Conservation (phyloP, 495 filamentous ascomycete genomes). For the Daldinia loculata region DNA sequence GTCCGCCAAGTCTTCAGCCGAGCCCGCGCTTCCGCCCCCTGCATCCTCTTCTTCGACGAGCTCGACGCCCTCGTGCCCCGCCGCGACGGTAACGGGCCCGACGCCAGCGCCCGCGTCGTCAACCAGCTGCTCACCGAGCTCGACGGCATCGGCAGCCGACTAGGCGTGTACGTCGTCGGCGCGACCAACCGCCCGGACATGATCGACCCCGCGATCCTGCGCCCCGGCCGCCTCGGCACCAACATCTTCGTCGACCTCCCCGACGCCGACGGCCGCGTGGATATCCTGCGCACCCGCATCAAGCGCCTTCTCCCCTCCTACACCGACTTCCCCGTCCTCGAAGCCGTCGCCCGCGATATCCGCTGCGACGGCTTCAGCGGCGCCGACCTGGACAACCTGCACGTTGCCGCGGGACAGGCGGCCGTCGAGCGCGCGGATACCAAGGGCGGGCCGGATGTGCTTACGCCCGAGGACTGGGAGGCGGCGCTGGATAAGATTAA, state of each 20-base stretch:
- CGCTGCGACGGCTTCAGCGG: conserved; percentile 88
- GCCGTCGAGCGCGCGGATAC: conserved; percentile 68
- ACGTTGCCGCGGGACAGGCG: conserved; percentile 78
- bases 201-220: conserved; percentile 94
- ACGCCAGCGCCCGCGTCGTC: conserved; percentile 87
- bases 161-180: conserved; percentile 92
- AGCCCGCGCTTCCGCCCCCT: conserved; percentile 85
- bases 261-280: conserved; percentile 76
- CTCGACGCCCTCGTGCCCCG: conserved; percentile 90
- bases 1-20: conserved; percentile 92
- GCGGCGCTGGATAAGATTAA: conserved; percentile 73
- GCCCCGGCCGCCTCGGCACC: conserved; percentile 89
- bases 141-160: conserved; percentile 81
- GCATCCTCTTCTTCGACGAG: conserved; percentile 98
- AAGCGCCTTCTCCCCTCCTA: conserved; percentile 53
- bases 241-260: conserved; percentile 91
- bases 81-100: conserved; percentile 80
- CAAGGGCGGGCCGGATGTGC: conserved; percentile 42
- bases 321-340: conserved; percentile 54
- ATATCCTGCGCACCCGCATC: conserved; percentile 77
- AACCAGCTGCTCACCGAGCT: conserved; percentile 97
- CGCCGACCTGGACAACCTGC: conserved; percentile 82
- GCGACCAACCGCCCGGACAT: conserved; percentile 96
- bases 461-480: conserved; percentile 79
- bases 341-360: conserved; percentile 67